Evolutionary conservation across 176 grass and related monocot genomes (phyloP).

Genomic region (Cenchrus purpureus): DNA sequence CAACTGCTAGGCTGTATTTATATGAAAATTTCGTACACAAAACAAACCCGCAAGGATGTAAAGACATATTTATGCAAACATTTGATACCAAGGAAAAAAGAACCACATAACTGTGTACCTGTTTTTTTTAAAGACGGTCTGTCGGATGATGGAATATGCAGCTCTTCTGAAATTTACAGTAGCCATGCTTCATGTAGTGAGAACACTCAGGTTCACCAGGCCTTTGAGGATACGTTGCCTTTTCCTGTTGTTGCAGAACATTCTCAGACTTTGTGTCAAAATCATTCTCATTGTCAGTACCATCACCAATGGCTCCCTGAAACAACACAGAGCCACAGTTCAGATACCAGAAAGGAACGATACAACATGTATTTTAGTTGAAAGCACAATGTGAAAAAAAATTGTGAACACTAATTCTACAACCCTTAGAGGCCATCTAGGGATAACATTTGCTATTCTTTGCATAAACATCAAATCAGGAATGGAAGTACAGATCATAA

Average conservation of each 20-base stretch:
- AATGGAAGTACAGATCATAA: background rate
- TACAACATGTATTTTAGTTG: conserved; percentile 5
- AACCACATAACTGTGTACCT: conserved; percentile 11
- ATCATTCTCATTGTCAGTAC: conserved; percentile 20
- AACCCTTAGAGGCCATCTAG: background rate
- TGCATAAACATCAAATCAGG: conserved; percentile 1
- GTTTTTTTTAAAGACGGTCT: conserved; percentile 24
- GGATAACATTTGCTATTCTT: conserved; percentile 1
- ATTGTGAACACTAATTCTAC: background rate
- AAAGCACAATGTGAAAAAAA: background rate
- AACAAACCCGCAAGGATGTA: background rate
- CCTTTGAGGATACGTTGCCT: conserved; percentile 49
- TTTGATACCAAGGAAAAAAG: background rate
- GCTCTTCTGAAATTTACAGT: conserved; percentile 53
- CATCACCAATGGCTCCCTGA: conserved; percentile 37
- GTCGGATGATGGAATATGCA: conserved; percentile 69
- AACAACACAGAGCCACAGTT: conserved; percentile 30
- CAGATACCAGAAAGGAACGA: conserved; percentile 23
- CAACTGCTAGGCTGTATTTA: background rate
- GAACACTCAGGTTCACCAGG: conserved; percentile 46
- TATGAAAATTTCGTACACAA: background rate
- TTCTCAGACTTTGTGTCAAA: conserved; percentile 5
- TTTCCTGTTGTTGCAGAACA: conserved; percentile 35
- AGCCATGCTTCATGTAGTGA: conserved; percentile 60
- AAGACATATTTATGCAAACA: background rate